Base-by-base conservation (phyloP, 257 asterid genomes). In the Mitragyna speciosa region DNA sequence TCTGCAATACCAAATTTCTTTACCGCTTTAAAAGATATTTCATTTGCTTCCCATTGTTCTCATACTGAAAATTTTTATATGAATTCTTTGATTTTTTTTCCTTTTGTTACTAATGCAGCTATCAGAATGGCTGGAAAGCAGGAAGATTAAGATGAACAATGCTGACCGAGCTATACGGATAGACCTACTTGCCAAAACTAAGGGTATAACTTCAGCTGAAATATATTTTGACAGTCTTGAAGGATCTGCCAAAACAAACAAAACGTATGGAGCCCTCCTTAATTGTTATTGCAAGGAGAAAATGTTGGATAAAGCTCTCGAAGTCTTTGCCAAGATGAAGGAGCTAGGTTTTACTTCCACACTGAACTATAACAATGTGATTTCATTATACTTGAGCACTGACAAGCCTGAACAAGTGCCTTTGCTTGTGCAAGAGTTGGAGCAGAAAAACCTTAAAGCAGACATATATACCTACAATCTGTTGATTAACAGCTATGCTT, bases 241-340 rank as follows among this genome's bases (percentile, higher is more conserved):
- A 80, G 84, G 52, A 67, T 84, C 96, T 28, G 93, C 89, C 54
- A 91, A 90, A 86, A 89, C 90, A 58, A 75, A 17, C 26, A 90
- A 90, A 84, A 89, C 94, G 8, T 86, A 88, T 83, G 98, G 98
- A 76, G 90, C 98, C 24, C 92, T 94, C 81, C 90, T 90, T 14
- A 76, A 85, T 81, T 86, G 92, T 80, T 94, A 88, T 73, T 90
- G 94, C 92, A 79, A 68, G 85, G 89, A 81, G 78, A 90, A 77
- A 75, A 82, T 31, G 75, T 54, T 82, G 51, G 95, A 90, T 65
- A 92, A 91, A 87, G 97, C 88, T 81, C 43, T 80, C 69, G 87
- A 88, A 74, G 85, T 85, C 80, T 92, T 91, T 82, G 85, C 90
- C 85, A 78, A 89, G 88, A 86, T 89, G 85, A 89, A 90, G 81